These are phyloP conservation scores for Alternaria viburni DNA, from an alignment of 2,329 filamentous ascomycete genomes.

Conservation along the genomic window DNA sequence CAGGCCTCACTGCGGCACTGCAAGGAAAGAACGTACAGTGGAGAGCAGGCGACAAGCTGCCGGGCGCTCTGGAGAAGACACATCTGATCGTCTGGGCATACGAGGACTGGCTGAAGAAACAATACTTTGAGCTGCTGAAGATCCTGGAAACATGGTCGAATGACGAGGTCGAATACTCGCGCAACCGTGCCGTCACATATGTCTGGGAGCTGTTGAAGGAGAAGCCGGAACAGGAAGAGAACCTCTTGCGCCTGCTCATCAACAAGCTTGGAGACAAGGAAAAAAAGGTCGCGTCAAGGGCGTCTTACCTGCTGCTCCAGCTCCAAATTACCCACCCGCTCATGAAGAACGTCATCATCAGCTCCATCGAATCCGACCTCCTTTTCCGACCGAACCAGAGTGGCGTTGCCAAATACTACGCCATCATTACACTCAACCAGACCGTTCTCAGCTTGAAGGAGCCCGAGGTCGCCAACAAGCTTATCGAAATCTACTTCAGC, in stretches of 20 bases:
- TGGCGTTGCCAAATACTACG: slow-evolving; percentile 90
- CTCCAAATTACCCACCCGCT: slow-evolving; percentile 85
- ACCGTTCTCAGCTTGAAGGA: slow-evolving; percentile 89
- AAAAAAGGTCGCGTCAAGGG: slow-evolving; percentile 91
- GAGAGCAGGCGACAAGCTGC: slow-evolving; percentile 72
- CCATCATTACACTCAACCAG: slow-evolving; percentile 95
- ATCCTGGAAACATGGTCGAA: slow-evolving; percentile 91
- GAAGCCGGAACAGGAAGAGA: slow-evolving; percentile 97
- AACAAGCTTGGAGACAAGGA: slow-evolving; percentile 97
- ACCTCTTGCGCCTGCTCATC: slow-evolving; percentile 85
- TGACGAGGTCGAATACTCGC: slow-evolving; percentile 93
- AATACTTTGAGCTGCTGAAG: slow-evolving; percentile 92
- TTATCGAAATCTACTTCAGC: slow-evolving; percentile 91
- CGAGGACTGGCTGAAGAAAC: slow-evolving; percentile 93
- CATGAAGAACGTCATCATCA: slow-evolving; percentile 91
- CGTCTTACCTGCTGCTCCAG: slow-evolving; percentile 92
- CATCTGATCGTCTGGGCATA: slow-evolving; percentile 90
- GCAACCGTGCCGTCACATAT: slow-evolving; percentile 85
- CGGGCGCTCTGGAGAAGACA: slow-evolving; percentile 72
- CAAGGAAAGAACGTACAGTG: slow-evolving; percentile 69
- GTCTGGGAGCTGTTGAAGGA: slow-evolving; percentile 91
- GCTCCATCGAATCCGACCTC: slow-evolving; percentile 83
- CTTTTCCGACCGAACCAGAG: slow-evolving; percentile 87
- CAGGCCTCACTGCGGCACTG: slow-evolving; percentile 73
- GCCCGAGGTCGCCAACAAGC: slow-evolving; percentile 76